These are phyloP conservation scores for Elsinoe batatas DNA, from an alignment of 2,329 filamentous ascomycete genomes.

Conservation along the genomic window DNA sequence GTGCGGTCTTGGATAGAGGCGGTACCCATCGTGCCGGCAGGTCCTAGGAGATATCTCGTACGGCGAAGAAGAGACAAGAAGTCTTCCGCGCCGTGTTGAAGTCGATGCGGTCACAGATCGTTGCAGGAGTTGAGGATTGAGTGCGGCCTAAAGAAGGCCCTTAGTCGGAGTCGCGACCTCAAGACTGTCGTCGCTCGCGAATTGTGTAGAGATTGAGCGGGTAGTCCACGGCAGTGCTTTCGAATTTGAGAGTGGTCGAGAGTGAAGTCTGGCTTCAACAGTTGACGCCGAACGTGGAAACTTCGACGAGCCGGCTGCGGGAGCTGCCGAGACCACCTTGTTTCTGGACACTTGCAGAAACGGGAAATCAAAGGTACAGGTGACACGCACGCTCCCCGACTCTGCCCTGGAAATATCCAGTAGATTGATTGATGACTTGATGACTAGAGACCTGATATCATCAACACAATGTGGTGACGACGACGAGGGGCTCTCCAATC, in stretches of 20 bases:
- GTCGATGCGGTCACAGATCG: no score
- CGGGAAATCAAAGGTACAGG: not conserved
- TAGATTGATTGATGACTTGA: no score
- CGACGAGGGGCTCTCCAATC: not conserved
- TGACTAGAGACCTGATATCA: no score
- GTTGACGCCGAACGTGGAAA: not conserved
- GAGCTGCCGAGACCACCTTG: not conserved
- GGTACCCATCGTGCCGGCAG: slow-evolving; percentile 25
- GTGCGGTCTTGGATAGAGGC: slow-evolving; percentile 92
- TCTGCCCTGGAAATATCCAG: slow-evolving; percentile 1
- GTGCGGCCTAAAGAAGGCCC: no score
- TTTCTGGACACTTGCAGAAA: not conserved
- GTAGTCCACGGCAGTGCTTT: not conserved
- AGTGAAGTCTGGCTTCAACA: slow-evolving; percentile 3
- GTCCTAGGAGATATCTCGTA: not conserved
- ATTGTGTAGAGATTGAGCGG: not conserved
- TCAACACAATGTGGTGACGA: not conserved
- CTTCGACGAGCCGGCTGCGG: not conserved
- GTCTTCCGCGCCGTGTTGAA: not conserved
- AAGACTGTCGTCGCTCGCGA: no score
- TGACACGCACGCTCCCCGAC: slow-evolving; percentile 7
- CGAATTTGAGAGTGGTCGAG: not conserved
- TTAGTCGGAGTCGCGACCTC: no score
- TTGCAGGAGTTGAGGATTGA: no score
- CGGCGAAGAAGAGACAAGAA: not conserved